Percentiles rank a stretch among this genome's conserved stretches.
Conservation (phyloP, 2,329 filamentous ascomycete genomes). For the Botrytis fragariae region DNA sequence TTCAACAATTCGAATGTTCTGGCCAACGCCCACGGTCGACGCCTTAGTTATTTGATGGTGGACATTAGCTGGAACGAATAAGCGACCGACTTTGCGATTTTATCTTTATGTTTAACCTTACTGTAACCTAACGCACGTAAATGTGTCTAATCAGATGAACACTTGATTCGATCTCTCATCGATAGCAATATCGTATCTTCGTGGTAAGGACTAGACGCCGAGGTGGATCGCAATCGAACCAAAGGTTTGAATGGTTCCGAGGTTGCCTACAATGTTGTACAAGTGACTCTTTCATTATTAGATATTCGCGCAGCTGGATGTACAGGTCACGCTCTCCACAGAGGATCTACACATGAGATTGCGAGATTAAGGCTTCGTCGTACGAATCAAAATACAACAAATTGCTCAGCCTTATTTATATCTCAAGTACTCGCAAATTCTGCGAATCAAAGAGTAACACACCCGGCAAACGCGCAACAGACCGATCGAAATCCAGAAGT, state of each 20-base stretch:
- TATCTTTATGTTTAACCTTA: background rate
- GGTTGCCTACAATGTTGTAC: slow-evolving; percentile 1
- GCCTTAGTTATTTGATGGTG: background rate
- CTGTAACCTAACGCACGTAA: background rate
- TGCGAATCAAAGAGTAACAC: slow-evolving; percentile 5
- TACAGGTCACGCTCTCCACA: background rate
- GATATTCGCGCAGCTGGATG: background rate
- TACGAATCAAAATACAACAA: background rate
- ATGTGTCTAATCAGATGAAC: background rate
- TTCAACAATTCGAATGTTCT: slow-evolving; percentile 4
- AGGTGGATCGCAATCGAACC: background rate
- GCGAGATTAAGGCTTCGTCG: background rate
- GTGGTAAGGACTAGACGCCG: background rate
- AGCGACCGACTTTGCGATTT: background rate
- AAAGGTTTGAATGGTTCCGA: background rate
- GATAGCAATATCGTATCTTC: background rate
- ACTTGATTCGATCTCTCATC: background rate
- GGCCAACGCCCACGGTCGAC: background rate
- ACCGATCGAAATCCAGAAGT: background rate
- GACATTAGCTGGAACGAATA: background rate
- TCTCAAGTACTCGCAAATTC: background rate
- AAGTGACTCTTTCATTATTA: background rate
- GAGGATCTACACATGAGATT: background rate
- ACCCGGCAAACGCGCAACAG: background rate
- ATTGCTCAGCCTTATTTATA: background rate